phyloP scores from a whole-genome alignment of 164 flowering plant genomes.

The Litsea cubeba region DNA sequence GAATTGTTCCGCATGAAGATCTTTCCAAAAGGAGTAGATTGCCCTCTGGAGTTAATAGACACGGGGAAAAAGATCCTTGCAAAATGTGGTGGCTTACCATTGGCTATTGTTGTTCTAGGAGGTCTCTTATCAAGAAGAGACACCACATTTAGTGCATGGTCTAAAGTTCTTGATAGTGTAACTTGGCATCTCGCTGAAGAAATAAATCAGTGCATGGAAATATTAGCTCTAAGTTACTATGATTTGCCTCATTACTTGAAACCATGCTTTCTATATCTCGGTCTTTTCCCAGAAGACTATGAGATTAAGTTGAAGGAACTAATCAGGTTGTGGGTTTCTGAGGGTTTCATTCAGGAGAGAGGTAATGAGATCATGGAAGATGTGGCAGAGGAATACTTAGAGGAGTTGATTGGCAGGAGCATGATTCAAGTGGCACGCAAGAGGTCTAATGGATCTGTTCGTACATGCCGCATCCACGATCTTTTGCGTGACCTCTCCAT shows the following conservation, averaged over 20 bases:
- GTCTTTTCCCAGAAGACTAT: too few species aligned
- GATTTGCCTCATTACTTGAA: too few species aligned
- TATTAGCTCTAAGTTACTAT: too few species aligned
- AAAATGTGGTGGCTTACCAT: background rate
- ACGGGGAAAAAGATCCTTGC: background rate
- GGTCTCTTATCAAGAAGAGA: background rate
- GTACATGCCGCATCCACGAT: background rate
- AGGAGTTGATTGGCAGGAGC: too few species aligned
- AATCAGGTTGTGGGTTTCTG: too few species aligned
- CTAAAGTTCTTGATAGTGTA: background rate
- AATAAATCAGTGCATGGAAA: background rate
- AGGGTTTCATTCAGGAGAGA: too few species aligned
- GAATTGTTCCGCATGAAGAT: constrained; percentile 9
- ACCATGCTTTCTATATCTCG: too few species aligned
- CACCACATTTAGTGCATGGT: background rate
- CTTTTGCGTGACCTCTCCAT: background rate
- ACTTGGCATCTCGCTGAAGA: background rate
- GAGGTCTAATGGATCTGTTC: background rate
- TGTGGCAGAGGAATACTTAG: too few species aligned
- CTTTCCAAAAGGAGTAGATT: background rate
- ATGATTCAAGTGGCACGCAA: too few species aligned
- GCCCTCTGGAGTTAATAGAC: background rate
- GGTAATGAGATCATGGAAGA: too few species aligned
- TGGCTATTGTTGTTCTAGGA: background rate
- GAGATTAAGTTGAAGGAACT: too few species aligned